These are phyloP conservation scores for Buddleja alternifolia DNA, from an alignment of 257 asterid species.

Conservation along the genomic window DNA sequence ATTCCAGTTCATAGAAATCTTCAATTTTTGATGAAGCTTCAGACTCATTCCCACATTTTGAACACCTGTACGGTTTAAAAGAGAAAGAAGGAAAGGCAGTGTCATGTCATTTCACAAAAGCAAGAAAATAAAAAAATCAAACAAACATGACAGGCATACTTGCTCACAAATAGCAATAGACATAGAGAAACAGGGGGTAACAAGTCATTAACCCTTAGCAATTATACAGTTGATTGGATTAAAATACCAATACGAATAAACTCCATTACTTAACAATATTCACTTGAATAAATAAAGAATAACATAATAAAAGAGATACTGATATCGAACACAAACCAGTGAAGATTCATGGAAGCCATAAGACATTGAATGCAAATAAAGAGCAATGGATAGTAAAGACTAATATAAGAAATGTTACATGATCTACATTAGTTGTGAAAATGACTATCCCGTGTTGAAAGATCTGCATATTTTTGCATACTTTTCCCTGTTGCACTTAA, in stretches of 20 bases:
- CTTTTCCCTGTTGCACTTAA: too few relatives aligned
- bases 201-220: neutral
- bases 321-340: neutral
- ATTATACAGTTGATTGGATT: constrained; percentile 1
- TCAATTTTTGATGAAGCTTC: constrained; percentile 91
- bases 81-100: constrained; percentile 17
- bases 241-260: constrained; percentile 9
- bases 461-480: neutral
- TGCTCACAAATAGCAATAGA: constrained; percentile 11
- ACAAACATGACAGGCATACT: constrained; percentile 1
- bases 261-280: neutral
- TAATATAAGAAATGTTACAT: neutral
- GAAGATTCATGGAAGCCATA: constrained; percentile 1
- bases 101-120: constrained; percentile 22
- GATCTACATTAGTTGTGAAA: neutral
- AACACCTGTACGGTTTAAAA: constrained; percentile 60
- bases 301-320: neutral
- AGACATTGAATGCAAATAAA: neutral
- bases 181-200: neutral
- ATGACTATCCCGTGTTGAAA: neutral
- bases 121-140: constrained; percentile 7
- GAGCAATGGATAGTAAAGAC: neutral
- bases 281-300: neutral
- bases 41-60: constrained; percentile 91
- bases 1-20: constrained; percentile 96